Evolutionary conservation across 306 rosid species (phyloP), one percentile per base, ranked within the genome.

Genomic region (Betula pendula): DNA sequence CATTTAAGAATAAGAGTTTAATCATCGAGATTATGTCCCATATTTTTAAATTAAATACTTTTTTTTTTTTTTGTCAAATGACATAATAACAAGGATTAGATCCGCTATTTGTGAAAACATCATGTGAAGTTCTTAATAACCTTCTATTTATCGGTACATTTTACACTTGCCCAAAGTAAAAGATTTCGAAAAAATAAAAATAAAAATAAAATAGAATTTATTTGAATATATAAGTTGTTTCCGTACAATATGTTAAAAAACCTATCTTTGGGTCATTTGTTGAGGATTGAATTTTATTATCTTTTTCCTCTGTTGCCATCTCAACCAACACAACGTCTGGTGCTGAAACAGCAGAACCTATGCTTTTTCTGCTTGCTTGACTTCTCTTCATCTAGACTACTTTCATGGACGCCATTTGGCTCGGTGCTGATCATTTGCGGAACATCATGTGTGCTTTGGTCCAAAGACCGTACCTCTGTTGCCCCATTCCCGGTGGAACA

Each of bases 291-390:
- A 22, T 71, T 53, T 38, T 38, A 1, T 67, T 3, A 43, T 69
- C 70, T 63, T 75, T 75, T 73, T 66, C 72, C 31, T 60, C 38
- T 17, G 13, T 6, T 7, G 33, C 44, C 43, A 7, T 31, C 8
- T 62, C 44, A 15, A 62, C 13, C 14, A 31, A 31, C 2, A 19
- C 24, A 17, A 17, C 48, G 3, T 65, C 29, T 13, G 35, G 20
- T 2, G 17, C 27, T 60, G 65, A 86, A 82, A 77, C 94, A 84
- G 63, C 80, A 87, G 62, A 75, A 65, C 11, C 73, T 0, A 42
- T 14, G 74, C 55, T 50, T 89, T 79, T 50, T 77, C 59, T 17
- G 73, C 79, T 63, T 56, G 75, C 76, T 58, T 1, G 71, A 29
- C 71, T 58, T 79, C 78, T 75, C 86, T 56, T 55, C 60, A 44